A percentile compares a stretch with the other conserved stretches of the same genome.
Evolutionary conservation across 2,329 filamentous ascomycete genomes (phyloP).

Genomic region (Trichophyton simii): DNA sequence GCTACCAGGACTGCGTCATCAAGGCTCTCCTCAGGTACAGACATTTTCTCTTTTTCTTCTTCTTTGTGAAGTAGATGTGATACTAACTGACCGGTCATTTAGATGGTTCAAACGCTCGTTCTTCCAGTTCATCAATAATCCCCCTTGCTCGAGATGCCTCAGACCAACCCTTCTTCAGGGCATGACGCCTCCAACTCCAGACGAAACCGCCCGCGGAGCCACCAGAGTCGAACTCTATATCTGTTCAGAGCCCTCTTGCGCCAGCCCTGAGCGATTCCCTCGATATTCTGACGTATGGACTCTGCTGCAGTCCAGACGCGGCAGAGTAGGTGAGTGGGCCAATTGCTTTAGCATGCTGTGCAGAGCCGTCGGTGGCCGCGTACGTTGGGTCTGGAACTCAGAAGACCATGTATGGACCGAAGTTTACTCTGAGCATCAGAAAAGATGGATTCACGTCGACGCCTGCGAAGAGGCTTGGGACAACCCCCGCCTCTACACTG

Average conservation of each 20-base stretch:
- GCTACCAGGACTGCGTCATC: slow-evolving; percentile 94
- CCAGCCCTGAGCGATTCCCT: slow-evolving; percentile 75
- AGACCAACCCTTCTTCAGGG: slow-evolving; percentile 73
- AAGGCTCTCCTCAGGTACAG: slow-evolving; percentile 64
- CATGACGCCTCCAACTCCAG: slow-evolving; percentile 70
- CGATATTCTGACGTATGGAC: slow-evolving; percentile 93
- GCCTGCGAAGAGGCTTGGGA: slow-evolving; percentile 93
- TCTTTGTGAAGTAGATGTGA: slow-evolving; percentile 14
- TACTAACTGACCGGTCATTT: neutral
- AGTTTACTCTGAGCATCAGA: slow-evolving; percentile 85
- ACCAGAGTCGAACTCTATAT: slow-evolving; percentile 79
- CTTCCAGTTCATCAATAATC: slow-evolving; percentile 95
- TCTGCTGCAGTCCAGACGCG: slow-evolving; percentile 70
- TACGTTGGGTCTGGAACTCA: slow-evolving; percentile 96
- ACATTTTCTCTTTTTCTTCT: slow-evolving; percentile 29
- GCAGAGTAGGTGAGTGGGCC: slow-evolving; percentile 88
- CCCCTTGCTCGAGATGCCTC: slow-evolving; percentile 66
- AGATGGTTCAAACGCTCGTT: slow-evolving; percentile 92
- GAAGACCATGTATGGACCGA: slow-evolving; percentile 98
- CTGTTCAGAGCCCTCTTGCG: slow-evolving; percentile 65
- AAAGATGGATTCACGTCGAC: slow-evolving; percentile 94
- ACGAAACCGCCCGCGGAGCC: slow-evolving; percentile 80
- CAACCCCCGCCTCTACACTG: slow-evolving; percentile 78
- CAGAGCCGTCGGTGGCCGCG: slow-evolving; percentile 75
- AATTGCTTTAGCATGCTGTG: slow-evolving; percentile 99